Conservation (phyloP, 345 rosid genomes). For the Euclidium syriacum region DNA sequence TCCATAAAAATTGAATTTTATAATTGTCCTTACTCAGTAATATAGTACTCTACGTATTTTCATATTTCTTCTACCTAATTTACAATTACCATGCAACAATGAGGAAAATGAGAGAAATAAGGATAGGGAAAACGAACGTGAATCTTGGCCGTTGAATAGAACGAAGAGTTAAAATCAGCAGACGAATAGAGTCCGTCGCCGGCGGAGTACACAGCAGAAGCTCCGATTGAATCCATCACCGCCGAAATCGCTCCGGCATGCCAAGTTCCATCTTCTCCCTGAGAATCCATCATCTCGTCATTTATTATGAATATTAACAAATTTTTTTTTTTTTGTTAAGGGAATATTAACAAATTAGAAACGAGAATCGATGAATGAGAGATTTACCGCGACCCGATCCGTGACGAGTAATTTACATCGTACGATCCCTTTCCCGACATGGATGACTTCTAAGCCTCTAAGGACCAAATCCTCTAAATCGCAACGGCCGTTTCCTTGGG, state of each 20-base stretch:
- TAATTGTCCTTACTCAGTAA: no score
- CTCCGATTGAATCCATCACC: slow-evolving; percentile 45
- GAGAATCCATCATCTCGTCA: background rate
- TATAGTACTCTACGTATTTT: no score
- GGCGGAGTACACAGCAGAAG: slow-evolving; percentile 33
- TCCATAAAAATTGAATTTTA: no score
- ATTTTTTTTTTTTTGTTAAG: no score
- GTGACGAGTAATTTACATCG: slow-evolving; percentile 30
- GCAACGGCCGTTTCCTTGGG: background rate
- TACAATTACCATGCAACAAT: no score
- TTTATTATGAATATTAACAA: no score
- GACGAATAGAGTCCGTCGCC: slow-evolving; percentile 32
- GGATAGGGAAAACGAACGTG: slow-evolving; percentile 24
- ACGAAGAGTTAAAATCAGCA: slow-evolving; percentile 46
- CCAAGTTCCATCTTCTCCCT: slow-evolving; percentile 43
- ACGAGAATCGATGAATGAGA: background rate
- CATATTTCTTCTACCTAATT: no score
- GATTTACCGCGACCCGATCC: slow-evolving; percentile 22
- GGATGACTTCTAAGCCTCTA: slow-evolving; percentile 19
- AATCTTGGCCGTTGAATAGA: slow-evolving; percentile 42
- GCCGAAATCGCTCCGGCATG: slow-evolving; percentile 50
- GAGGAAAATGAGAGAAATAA: no score
- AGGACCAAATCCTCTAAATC: slow-evolving; percentile 3
- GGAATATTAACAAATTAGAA: no score
- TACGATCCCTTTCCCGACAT: slow-evolving; percentile 29